Conservation (phyloP, 345 rosid species). For the Syzygium aqueum region DNA sequence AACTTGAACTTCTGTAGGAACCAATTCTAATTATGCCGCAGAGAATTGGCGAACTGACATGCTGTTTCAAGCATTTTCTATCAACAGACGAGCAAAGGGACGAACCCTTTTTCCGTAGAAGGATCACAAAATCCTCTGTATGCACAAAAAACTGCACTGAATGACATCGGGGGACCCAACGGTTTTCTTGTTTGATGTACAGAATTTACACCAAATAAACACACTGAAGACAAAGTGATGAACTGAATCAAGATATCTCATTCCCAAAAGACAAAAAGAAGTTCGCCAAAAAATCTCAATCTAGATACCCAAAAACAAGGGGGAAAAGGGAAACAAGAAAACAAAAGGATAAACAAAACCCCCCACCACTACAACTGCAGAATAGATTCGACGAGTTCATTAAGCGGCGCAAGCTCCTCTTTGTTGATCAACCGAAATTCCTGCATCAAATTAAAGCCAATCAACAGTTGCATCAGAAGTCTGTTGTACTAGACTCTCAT, state of each 20-base stretch:
- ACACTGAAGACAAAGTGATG: background rate
- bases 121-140: background rate
- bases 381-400: slow-evolving; percentile 59
- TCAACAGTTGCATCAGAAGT: background rate
- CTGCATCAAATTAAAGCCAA: slow-evolving; percentile 24
- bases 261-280: background rate
- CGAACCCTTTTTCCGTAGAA: background rate
- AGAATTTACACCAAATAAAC: background rate
- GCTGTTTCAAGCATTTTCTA: background rate
- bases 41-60: background rate
- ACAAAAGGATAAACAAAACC: background rate
- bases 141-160: background rate
- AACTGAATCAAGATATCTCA: background rate
- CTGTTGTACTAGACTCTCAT: background rate
- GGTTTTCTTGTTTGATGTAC: background rate
- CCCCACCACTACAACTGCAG: slow-evolving; percentile 25
- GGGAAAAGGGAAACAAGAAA: background rate
- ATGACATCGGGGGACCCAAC: background rate
- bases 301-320: slow-evolving; percentile 2
- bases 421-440: slow-evolving; percentile 51
- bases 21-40: background rate
- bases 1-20: background rate
- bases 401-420: slow-evolving; percentile 56
- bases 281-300: background rate
- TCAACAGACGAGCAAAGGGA: background rate